These are phyloP conservation scores for Fusarium lateritium DNA, from an alignment of 2,329 filamentous ascomycete species.

Conservation along the genomic window DNA sequence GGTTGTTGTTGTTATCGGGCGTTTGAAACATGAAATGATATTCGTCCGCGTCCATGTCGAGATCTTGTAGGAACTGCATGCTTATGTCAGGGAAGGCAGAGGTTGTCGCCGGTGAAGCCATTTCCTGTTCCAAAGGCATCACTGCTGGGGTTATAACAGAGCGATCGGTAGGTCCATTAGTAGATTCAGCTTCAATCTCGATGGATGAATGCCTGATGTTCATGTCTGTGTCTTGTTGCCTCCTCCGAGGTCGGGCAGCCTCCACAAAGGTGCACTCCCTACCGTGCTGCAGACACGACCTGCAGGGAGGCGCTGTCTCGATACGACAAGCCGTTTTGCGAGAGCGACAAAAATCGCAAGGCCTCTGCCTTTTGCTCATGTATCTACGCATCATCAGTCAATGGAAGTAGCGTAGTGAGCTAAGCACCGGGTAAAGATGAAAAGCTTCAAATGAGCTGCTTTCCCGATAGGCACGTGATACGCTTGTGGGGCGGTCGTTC, in stretches of 20 bases:
- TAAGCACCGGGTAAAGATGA: too few species aligned
- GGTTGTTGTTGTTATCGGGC: background rate
- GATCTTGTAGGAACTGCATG: conserved; percentile 16
- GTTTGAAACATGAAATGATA: conserved; percentile 22
- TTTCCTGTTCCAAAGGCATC: rapidly evolving
- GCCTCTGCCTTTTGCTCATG: conserved; percentile 22
- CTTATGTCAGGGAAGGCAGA: background rate
- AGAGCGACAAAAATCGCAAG: conserved; percentile 14
- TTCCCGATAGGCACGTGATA: too few species aligned
- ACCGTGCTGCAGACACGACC: background rate
- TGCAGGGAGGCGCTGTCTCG: background rate
- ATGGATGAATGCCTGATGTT: background rate
- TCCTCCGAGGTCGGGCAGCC: background rate
- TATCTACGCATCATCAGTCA: conserved; percentile 10
- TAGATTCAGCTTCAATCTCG: rapidly evolving
- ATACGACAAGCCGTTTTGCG: background rate
- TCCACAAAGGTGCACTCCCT: conserved; percentile 7
- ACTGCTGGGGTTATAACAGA: rapidly evolving
- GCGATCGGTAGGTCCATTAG: rapidly evolving
- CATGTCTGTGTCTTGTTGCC: background rate
- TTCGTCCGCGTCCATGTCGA: background rate
- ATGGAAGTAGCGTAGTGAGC: too few species aligned
- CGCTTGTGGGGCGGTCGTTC: too few species aligned
- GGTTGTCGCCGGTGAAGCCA: background rate
- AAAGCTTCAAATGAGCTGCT: too few species aligned